A percentile compares a stretch with the other conserved stretches of the same genome.
Conservation (phyloP, 768 basidiomycete genomes). For the Leccinum disarticulatum region DNA sequence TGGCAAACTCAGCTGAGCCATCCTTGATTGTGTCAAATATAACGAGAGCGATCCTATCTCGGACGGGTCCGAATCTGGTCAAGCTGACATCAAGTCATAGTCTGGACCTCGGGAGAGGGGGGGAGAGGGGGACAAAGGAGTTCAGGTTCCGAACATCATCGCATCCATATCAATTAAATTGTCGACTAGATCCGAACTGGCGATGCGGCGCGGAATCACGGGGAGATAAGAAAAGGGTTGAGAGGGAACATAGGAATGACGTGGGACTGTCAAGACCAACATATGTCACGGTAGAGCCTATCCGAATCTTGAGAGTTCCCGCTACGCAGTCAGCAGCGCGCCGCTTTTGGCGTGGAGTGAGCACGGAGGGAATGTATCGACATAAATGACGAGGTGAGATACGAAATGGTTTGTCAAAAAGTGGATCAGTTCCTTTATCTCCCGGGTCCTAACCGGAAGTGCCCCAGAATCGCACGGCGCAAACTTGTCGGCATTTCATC, state of each 20-base stretch:
- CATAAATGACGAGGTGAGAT: not conserved
- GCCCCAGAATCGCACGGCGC: conserved; percentile 17
- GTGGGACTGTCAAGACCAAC: conserved; percentile 20
- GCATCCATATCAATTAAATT: conserved; percentile 3
- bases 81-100: conserved; percentile 7
- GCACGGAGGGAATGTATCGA: not conserved
- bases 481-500: not conserved
- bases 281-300: not conserved
- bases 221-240: conserved; percentile 16
- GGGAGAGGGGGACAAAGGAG: not conserved
- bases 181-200: conserved; percentile 15
- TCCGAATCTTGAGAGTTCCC: not conserved
- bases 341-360: no score
- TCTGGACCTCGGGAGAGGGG: conserved; percentile 10
- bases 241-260: conserved; percentile 14
- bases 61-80: conserved; percentile 21
- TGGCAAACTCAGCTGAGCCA: conserved; percentile 10
- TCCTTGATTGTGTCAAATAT: conserved; percentile 10
- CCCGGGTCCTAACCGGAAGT: conserved; percentile 8
- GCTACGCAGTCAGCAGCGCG: not conserved
- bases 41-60: conserved; percentile 10
- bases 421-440: conserved; percentile 16
- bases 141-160: conserved; percentile 1
- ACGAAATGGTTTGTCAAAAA: not conserved
- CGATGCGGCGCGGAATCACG: conserved; percentile 10